Percentiles rank a stretch among this genome's conserved stretches.
Conservation (phyloP, 352 stramenopile genomes). For the Globisporangium acanthophoron region DNA sequence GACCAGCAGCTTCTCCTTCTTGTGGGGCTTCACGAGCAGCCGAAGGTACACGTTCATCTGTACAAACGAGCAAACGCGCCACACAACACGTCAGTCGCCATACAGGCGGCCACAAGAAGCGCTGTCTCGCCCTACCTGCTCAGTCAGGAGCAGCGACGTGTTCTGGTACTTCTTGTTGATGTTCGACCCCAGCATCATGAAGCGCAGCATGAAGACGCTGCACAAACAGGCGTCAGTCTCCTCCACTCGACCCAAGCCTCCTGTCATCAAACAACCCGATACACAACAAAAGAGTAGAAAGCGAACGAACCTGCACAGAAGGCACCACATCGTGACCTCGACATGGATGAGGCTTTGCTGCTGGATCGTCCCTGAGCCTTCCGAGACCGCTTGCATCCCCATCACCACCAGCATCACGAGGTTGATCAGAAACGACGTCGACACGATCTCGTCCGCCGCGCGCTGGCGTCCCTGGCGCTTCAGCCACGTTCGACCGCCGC, state of each 20-base stretch:
- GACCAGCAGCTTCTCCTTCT: constrained; percentile 86
- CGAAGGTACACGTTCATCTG: constrained; percentile 87
- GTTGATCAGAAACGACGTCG: constrained; percentile 85
- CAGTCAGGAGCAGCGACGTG: constrained; percentile 86
- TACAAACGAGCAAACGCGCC: constrained; percentile 2
- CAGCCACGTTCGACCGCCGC: constrained; percentile 82
- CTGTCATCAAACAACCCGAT: neutral
- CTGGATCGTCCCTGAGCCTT: constrained; percentile 39
- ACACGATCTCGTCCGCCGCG: constrained; percentile 86
- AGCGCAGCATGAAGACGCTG: constrained; percentile 87
- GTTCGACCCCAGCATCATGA: constrained; percentile 88
- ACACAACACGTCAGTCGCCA: neutral
- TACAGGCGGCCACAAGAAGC: constrained; percentile 6
- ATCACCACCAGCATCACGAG: constrained; percentile 81
- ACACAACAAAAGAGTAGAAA: constrained; percentile 3
- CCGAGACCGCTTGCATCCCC: constrained; percentile 77
- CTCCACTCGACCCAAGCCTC: too few relatives aligned
- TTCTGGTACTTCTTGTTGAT: constrained; percentile 92
- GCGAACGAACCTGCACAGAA: constrained; percentile 57
- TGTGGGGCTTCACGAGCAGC: constrained; percentile 77
- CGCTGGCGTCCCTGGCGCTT: constrained; percentile 83
- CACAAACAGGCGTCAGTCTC: constrained; percentile 3
- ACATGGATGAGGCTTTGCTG: constrained; percentile 70
- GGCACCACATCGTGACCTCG: constrained; percentile 85
- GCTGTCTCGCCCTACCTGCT: constrained; percentile 52